Conservation (phyloP, 2,329 filamentous ascomycete genomes). For the Monilinia fructicola region DNA sequence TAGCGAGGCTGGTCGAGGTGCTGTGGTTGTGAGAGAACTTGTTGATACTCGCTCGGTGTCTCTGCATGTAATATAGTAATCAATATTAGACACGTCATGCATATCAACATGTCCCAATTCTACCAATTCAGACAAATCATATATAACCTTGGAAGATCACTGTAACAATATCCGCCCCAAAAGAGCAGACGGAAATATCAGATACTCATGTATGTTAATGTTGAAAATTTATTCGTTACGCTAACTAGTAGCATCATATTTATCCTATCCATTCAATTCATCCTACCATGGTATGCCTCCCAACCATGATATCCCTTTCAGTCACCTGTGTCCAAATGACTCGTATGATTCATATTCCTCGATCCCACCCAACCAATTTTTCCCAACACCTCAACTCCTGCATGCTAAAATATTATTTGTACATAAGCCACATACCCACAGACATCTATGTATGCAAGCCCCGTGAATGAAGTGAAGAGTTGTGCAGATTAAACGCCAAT, state of each 20-base stretch:
- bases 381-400: conserved; percentile 35
- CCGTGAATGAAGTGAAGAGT: conserved; percentile 24
- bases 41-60: no score
- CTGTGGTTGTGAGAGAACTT: no score
- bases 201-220: neutral
- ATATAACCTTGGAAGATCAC: no score
- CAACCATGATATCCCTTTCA: conserved; percentile 21
- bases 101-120: neutral
- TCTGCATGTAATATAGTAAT: neutral
- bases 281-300: conserved; percentile 22
- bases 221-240: conserved; percentile 25
- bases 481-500: conserved; percentile 28
- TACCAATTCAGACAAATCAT: neutral
- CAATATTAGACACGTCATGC: no score
- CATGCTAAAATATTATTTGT: conserved; percentile 12
- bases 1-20: conserved; percentile 1
- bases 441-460: conserved; percentile 36
- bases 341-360: conserved; percentile 12
- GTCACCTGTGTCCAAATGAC: conserved; percentile 25
- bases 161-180: neutral
- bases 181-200: neutral
- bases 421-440: conserved; percentile 26
- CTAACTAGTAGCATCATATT: conserved; percentile 24
- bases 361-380: conserved; percentile 21
- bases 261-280: conserved; percentile 17